Evolutionary conservation across 2,329 filamentous ascomycete species (phyloP).

Genomic region (Periconia sp.): DNA sequence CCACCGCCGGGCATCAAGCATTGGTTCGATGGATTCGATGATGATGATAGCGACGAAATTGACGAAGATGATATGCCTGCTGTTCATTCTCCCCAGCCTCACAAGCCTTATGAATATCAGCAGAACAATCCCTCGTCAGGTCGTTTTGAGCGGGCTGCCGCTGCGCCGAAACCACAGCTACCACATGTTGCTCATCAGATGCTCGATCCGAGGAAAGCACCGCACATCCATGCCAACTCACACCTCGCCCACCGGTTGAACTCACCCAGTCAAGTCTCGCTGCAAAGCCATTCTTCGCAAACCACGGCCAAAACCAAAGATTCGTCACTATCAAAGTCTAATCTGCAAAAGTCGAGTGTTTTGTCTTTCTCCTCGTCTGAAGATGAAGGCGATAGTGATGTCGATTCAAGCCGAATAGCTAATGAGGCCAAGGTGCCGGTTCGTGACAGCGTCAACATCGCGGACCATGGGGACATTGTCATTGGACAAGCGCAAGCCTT

Average conservation of each 20-base stretch:
- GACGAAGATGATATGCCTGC: conserved; percentile 17
- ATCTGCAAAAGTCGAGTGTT: conserved; percentile 42
- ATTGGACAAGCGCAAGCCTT: conserved; percentile 43
- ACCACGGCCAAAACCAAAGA: conserved; percentile 36
- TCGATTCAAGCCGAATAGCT: neutral
- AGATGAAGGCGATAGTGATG: conserved; percentile 31
- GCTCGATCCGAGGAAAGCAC: conserved; percentile 18
- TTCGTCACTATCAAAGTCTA: conserved; percentile 32
- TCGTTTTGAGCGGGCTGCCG: conserved; percentile 12
- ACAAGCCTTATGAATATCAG: conserved; percentile 4
- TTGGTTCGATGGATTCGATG: conserved; percentile 52
- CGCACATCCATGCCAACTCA: conserved; percentile 23
- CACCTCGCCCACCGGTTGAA: conserved; percentile 24
- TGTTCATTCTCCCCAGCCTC: conserved; percentile 16
- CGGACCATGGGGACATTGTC: conserved; percentile 37
- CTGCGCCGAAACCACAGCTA: conserved; percentile 7
- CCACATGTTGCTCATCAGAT: conserved; percentile 16
- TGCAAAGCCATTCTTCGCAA: conserved; percentile 28
- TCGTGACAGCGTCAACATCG: conserved; percentile 37
- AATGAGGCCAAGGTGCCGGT: conserved; percentile 16
- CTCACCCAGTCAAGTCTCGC: conserved; percentile 33
- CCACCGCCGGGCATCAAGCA: conserved; percentile 53
- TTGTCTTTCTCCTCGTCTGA: conserved; percentile 45
- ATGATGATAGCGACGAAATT: conserved; percentile 40
- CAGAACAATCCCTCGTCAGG: conserved; percentile 21